A percentile compares a stretch with the other conserved stretches of the same genome.
Evolutionary conservation across 176 grass and related monocot genomes (phyloP).

Genomic region (Tillandsia leiboldiana): DNA sequence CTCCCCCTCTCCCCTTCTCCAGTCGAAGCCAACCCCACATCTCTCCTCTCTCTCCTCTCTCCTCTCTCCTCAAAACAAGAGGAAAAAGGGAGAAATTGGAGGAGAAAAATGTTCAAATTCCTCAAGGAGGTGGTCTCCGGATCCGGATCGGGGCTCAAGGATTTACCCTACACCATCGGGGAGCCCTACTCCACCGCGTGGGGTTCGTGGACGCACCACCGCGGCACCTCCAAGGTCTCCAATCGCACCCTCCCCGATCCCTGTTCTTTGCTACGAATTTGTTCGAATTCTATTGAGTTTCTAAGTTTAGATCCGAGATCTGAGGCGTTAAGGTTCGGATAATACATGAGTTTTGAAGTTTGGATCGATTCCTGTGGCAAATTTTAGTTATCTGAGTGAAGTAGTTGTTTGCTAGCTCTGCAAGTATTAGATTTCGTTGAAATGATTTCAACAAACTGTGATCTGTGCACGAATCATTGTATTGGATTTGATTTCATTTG

Average conservation of each 20-base stretch:
- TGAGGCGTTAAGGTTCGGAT: neutral
- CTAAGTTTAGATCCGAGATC: neutral
- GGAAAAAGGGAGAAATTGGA: neutral
- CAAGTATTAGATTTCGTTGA: neutral
- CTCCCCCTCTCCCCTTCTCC: no score
- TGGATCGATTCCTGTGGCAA: neutral
- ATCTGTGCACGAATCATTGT: no score
- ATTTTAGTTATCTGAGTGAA: neutral
- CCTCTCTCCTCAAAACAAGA: neutral
- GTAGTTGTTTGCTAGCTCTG: no score
- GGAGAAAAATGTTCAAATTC: slow-evolving; percentile 80
- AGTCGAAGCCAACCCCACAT: neutral
- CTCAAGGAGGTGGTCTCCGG: slow-evolving; percentile 93
- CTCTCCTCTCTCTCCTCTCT: neutral
- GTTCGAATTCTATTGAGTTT: slow-evolving; percentile 6
- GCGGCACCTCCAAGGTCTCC: slow-evolving; percentile 75
- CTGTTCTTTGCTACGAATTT: neutral
- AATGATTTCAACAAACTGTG: neutral
- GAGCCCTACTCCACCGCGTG: slow-evolving; percentile 75
- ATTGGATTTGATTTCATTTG: no score
- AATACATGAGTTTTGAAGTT: no score
- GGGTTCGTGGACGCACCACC: slow-evolving; percentile 93
- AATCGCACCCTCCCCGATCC: neutral
- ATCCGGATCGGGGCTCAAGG: slow-evolving; percentile 90
- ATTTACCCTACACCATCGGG: slow-evolving; percentile 90